Conservation (phyloP, 192 early-diverging fungal genomes). For the Coemansia sp. region DNA sequence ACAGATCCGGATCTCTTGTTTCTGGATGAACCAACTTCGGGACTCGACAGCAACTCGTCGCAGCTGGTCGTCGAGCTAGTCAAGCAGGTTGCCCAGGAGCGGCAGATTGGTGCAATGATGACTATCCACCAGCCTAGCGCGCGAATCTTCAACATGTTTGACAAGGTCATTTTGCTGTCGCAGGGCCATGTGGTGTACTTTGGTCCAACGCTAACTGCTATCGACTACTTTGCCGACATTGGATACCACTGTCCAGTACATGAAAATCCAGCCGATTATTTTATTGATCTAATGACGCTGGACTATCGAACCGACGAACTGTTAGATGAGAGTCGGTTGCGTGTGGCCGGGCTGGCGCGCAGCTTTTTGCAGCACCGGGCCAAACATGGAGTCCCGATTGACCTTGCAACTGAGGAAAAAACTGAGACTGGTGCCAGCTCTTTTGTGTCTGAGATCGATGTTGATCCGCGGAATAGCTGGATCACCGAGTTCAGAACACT, state of each 20-base stretch:
- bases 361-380: conserved; percentile 24
- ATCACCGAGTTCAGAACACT: conserved; percentile 48
- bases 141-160: conserved; percentile 77
- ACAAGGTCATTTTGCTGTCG: conserved; percentile 70
- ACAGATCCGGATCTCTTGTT: conserved; percentile 57
- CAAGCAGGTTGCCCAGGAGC: conserved; percentile 52
- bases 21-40: conserved; percentile 61
- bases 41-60: conserved; percentile 69
- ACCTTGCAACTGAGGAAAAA: neutral
- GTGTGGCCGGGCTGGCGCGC: conserved; percentile 37
- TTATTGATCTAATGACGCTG: conserved; percentile 61
- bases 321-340: conserved; percentile 27
- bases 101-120: conserved; percentile 69
- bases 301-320: conserved; percentile 43
- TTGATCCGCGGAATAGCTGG: conserved; percentile 39
- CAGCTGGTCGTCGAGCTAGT: conserved; percentile 62
- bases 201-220: conserved; percentile 48
- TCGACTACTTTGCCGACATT: conserved; percentile 47
- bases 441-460: neutral
- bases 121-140: conserved; percentile 90
- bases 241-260: conserved; percentile 63
- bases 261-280: conserved; percentile 72
- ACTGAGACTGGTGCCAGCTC: neutral
- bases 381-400: neutral
- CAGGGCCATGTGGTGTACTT: conserved; percentile 62